Conservation (phyloP, 164 flowering plant genomes). For the Vitis cinerea region DNA sequence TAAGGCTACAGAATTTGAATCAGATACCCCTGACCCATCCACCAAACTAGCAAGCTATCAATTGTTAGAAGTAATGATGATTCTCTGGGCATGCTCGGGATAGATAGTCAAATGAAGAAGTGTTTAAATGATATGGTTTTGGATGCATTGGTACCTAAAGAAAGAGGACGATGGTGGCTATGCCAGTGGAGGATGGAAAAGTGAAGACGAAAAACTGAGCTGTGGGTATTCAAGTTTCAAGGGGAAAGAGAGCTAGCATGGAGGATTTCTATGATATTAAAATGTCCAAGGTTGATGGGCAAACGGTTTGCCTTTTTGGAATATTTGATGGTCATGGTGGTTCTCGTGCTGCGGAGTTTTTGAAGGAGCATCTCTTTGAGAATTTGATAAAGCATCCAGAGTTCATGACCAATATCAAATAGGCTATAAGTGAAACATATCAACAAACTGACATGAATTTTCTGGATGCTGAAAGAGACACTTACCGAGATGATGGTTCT, state of each 20-base stretch:
- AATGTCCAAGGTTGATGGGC: conserved; percentile 61
- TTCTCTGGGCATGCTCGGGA: too few species aligned
- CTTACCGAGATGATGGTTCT: conserved; percentile 94
- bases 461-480: conserved; percentile 80
- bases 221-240: conserved; percentile 15
- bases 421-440: conserved; percentile 93
- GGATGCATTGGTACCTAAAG: conserved; percentile 7
- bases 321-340: conserved; percentile 99
- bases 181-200: conserved; percentile 79
- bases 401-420: conserved; percentile 68
- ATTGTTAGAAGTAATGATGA: too few species aligned
- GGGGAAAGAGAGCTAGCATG: too few species aligned
- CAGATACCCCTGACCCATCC: too few species aligned
- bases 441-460: conserved; percentile 75
- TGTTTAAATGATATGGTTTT: too few species aligned
- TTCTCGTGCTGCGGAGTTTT: conserved; percentile 91
- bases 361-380: conserved; percentile 85
- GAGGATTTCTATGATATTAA: conserved; percentile 75
- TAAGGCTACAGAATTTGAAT: too few species aligned
- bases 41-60: too few species aligned
- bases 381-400: conserved; percentile 90
- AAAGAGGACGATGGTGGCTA: conserved; percentile 64
- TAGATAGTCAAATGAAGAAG: too few species aligned
- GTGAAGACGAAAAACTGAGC: conserved; percentile 8
- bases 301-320: conserved; percentile 77